Evolutionary conservation across 176 grass and related monocot species (phyloP).

Genomic region (Calamus simplicifolius): DNA sequence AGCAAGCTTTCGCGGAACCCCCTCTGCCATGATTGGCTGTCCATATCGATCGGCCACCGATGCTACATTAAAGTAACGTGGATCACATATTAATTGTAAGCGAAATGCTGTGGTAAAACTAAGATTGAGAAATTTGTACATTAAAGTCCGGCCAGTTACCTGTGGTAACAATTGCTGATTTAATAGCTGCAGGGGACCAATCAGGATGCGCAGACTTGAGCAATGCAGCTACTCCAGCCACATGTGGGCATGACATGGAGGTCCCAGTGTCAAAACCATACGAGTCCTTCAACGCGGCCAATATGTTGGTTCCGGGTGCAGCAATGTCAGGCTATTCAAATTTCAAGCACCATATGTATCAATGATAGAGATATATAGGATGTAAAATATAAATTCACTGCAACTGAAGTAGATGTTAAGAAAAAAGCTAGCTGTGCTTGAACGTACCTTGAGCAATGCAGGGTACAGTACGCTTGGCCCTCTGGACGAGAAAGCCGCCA

Average conservation of each 20-base stretch:
- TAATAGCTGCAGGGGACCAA: constrained; percentile 57
- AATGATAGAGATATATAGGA: no score
- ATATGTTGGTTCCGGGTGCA: constrained; percentile 47
- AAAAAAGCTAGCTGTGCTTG: no score
- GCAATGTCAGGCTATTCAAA: constrained; percentile 49
- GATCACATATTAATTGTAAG: neutral
- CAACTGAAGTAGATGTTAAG: neutral
- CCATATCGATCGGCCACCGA: constrained; percentile 22
- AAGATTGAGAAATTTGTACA: no score
- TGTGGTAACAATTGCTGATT: constrained; percentile 54
- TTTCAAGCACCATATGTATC: no score
- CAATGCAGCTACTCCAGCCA: constrained; percentile 36
- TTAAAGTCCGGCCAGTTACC: constrained; percentile 18
- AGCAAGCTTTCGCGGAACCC: constrained; percentile 34
- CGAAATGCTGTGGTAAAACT: neutral
- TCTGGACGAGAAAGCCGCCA: constrained; percentile 17
- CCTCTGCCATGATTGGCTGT: constrained; percentile 31
- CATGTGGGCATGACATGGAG: constrained; percentile 57
- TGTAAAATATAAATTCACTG: no score
- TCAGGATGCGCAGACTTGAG: constrained; percentile 54
- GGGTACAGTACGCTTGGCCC: constrained; percentile 1
- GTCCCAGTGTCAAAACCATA: constrained; percentile 34
- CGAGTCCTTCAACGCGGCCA: constrained; percentile 18
- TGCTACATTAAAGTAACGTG: constrained; percentile 24
- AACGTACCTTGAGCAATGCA: constrained; percentile 5